A percentile compares a stretch with the other conserved stretches of the same genome.
Conservation (phyloP, 148 eudicot species). For the Rhododendron kiyosumense region DNA sequence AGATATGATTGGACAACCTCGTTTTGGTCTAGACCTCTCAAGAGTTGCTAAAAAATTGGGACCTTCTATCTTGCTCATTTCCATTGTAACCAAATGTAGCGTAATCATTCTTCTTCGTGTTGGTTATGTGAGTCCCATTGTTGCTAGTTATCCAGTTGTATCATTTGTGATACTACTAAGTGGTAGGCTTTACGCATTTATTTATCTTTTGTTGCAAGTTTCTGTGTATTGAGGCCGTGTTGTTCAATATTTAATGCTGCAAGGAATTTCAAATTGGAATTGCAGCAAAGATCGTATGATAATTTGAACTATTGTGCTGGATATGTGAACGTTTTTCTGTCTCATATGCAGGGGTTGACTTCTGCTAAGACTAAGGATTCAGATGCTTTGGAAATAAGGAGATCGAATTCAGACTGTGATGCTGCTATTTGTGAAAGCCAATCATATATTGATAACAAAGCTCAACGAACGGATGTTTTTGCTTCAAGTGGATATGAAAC, state of each 20-base stretch:
- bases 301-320: neutral
- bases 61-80: constrained; percentile 5
- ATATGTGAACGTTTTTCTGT: neutral
- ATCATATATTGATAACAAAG: constrained; percentile 17
- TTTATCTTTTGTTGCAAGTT: neutral
- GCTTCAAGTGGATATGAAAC: constrained; percentile 25
- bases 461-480: constrained; percentile 5
- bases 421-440: constrained; percentile 13
- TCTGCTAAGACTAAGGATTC: constrained; percentile 20
- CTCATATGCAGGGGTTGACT: constrained; percentile 25
- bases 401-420: constrained; percentile 18
- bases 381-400: constrained; percentile 17
- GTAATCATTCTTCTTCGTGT: neutral
- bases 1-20: neutral
- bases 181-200: neutral
- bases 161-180: neutral
- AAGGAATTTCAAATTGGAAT: neutral
- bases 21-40: neutral
- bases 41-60: neutral
- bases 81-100: neutral
- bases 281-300: neutral
- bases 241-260: neutral
- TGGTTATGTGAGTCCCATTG: neutral
- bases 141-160: neutral
- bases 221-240: neutral